Evolutionary conservation across 2,329 filamentous ascomycete species (phyloP).

Genomic region (Diaporthe citriasiana): DNA sequence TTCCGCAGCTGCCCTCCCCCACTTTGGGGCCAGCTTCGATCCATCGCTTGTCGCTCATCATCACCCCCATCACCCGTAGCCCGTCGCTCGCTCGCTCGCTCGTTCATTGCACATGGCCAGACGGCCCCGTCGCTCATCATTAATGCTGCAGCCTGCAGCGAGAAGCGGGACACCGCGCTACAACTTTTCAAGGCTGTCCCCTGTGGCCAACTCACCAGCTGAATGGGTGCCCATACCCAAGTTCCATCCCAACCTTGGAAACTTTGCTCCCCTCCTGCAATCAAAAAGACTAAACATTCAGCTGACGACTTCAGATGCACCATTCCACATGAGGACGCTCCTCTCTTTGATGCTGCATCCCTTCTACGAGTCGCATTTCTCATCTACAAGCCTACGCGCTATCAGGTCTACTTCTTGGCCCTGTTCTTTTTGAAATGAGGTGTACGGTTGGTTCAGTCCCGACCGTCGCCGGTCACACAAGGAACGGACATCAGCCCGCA

Average conservation of each 20-base stretch:
- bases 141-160: conserved; percentile 31
- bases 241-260: conserved; percentile 34
- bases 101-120: conserved; percentile 17
- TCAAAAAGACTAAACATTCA: conserved; percentile 42
- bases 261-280: conserved; percentile 38
- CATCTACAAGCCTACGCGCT: conserved; percentile 4
- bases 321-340: conserved; percentile 38
- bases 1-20: not conserved
- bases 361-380: conserved; percentile 24
- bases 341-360: conserved; percentile 17
- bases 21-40: conserved; percentile 34
- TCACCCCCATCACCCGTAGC: not conserved
- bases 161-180: not conserved
- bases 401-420: conserved; percentile 22
- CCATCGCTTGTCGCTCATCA: conserved; percentile 37
- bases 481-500: conserved; percentile 2
- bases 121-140: conserved; percentile 8
- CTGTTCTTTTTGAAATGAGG: conserved; percentile 24
- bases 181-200: conserved; percentile 15
- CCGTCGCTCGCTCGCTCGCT: conserved; percentile 10
- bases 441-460: conserved; percentile 19
- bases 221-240: conserved; percentile 31
- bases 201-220: conserved; percentile 23
- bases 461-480: conserved; percentile 8
- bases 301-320: conserved; percentile 40